These are phyloP conservation scores for Phaeotremella fagi DNA, from an alignment of 768 basidiomycete genomes.

Conservation along the genomic window DNA sequence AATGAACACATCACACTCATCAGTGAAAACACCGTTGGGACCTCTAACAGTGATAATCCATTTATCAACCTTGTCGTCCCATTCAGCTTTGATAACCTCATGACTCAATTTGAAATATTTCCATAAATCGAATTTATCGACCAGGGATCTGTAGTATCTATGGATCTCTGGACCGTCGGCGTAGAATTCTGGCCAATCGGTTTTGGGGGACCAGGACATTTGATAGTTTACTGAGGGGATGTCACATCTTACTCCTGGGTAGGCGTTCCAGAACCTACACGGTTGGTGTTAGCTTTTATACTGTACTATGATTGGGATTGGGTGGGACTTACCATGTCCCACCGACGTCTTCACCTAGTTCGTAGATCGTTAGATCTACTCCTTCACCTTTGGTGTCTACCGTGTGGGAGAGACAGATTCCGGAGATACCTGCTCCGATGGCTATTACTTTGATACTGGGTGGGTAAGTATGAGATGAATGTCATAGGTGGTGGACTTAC, in stretches of 20 bases:
- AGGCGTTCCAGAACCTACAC: conserved; percentile 15
- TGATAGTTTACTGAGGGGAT: conserved; percentile 52
- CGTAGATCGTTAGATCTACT: conserved; percentile 3
- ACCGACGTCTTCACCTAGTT: conserved; percentile 6
- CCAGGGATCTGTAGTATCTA: conserved; percentile 56
- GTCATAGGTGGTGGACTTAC: not conserved
- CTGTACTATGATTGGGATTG: not conserved
- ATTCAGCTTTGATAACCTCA: conserved; percentile 56
- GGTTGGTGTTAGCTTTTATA: not conserved
- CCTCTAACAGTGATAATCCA: conserved; percentile 54
- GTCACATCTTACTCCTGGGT: conserved; percentile 52
- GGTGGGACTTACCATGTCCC: not conserved
- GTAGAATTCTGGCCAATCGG: conserved; percentile 62
- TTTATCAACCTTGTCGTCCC: conserved; percentile 55
- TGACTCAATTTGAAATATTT: conserved; percentile 56
- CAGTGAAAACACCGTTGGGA: conserved; percentile 24
- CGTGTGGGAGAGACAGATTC: conserved; percentile 6
- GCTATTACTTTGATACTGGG: conserved; percentile 11
- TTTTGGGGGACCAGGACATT: conserved; percentile 58
- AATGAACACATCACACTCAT: conserved; percentile 58
- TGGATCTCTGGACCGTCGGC: conserved; percentile 60
- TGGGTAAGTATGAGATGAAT: not conserved
- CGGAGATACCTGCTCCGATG: conserved; percentile 14
- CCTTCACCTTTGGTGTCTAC: not conserved
- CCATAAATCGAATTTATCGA: conserved; percentile 55